Evolutionary conservation across 108 stramenopile genomes (phyloP), one percentile per base, ranked within the genome.

Genomic region (Hondaea fermentalgiana): DNA sequence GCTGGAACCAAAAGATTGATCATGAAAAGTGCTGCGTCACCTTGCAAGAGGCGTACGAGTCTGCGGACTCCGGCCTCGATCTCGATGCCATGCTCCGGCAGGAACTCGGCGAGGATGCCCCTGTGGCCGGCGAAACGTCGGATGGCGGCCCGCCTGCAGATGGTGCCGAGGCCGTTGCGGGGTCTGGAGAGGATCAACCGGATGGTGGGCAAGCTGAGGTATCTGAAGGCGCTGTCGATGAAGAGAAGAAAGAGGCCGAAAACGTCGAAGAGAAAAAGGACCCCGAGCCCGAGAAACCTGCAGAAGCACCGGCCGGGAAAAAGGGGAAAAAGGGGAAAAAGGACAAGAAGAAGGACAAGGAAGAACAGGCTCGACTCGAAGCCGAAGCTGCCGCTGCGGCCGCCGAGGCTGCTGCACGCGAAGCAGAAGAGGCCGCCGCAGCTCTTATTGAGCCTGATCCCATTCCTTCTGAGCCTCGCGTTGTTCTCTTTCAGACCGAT

Each of bases 291-390:
- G 51, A 23, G 29, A 25, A 72, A 29, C 29, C 35, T 72, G 28
- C 28, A 42, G n/a, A 59, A 23, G n/a, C 16, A 72, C 21, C 23
- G 2, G 72, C 72, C 23, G 28, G 43, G 49, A 83, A 83, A 53
- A 53, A 83, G 49, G 76, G 76, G 8, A 42, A 69, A 17, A 69
- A 28, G 5, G 49, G 49, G 14, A 83, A 83, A 23, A 83, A 53
- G 49, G 51, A 83, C 45, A 83, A 83, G 51, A 83, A 83, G 23
- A 83, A 83, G 28, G 76, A 53, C 76, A 83, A 83, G 51, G 51
- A 83, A 35, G 76, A 53, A 23, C 45, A 83, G 49, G 76, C 49
- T 25, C 19, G 64, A 8, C 64, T 69, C 17, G 64, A 83, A 45
- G 76, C 45, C 76, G 76, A 83, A 45, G 49, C 76, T 16, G 76